Evolutionary conservation across 495 filamentous ascomycete genomes (phyloP).

Genomic region (Penicillium pulvis): DNA sequence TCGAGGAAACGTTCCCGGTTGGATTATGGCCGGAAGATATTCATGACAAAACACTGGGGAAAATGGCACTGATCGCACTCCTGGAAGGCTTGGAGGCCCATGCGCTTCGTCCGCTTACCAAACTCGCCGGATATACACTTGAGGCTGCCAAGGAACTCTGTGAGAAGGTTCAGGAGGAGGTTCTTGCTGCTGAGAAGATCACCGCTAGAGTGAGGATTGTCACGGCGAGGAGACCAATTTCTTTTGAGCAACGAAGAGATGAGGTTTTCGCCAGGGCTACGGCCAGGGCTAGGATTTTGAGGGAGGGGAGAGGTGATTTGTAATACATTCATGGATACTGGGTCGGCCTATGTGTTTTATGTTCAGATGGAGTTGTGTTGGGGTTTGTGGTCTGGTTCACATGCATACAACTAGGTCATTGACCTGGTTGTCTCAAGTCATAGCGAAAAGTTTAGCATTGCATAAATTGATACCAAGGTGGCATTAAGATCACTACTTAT

Average conservation of each 20-base stretch:
- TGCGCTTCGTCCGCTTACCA: conserved; percentile 62
- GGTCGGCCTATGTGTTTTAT: not conserved
- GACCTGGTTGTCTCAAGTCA: not conserved
- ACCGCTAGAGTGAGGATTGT: conserved; percentile 54
- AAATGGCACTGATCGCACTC: conserved; percentile 64
- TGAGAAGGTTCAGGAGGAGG: conserved; percentile 53
- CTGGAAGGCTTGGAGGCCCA: conserved; percentile 67
- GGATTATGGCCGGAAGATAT: conserved; percentile 57
- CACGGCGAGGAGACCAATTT: conserved; percentile 56
- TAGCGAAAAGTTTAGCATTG: not conserved
- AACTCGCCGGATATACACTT: conserved; percentile 55
- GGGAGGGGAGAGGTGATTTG: not conserved
- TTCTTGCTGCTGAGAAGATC: conserved; percentile 47
- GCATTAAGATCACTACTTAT: not conserved
- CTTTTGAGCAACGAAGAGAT: conserved; percentile 28
- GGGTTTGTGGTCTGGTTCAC: not conserved
- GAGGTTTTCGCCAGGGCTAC: conserved; percentile 26
- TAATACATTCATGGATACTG: not conserved
- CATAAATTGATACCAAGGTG: not conserved
- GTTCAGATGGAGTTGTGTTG: not conserved
- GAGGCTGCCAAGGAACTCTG: conserved; percentile 58
- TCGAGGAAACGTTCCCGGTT: conserved; percentile 60
- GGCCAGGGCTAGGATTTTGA: conserved; percentile 13
- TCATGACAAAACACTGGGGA: conserved; percentile 58
- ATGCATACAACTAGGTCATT: not conserved